These are phyloP conservation scores for Malus hybrid DNA, from an alignment of 331 rosid genomes.

Conservation along the genomic window DNA sequence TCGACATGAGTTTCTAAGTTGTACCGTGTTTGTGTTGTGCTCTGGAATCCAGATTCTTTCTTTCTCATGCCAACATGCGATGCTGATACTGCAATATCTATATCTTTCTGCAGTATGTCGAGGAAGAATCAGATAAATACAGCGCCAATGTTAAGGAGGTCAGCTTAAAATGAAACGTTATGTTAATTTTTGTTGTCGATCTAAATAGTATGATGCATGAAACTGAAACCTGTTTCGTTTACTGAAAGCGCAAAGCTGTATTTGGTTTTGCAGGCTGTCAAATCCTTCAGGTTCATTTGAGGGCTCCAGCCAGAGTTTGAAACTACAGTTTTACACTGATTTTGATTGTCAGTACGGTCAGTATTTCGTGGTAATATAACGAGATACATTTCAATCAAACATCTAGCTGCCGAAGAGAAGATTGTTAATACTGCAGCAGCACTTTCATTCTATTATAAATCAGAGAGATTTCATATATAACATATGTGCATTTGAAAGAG, in stretches of 20 bases:
- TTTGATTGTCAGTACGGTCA: background rate
- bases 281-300: slow-evolving; percentile 64
- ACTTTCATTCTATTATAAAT: background rate
- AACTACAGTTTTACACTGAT: background rate
- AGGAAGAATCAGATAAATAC: slow-evolving; percentile 56
- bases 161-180: background rate
- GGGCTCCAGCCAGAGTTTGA: background rate
- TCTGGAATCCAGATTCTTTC: background rate
- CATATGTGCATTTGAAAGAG: background rate
- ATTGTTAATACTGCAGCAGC: background rate
- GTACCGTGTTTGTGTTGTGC: background rate
- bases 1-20: background rate
- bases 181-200: background rate
- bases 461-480: background rate
- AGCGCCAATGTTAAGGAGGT: slow-evolving; percentile 64
- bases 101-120: slow-evolving; percentile 42
- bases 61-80: background rate
- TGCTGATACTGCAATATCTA: slow-evolving; percentile 3
- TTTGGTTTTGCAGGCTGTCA: slow-evolving; percentile 61
- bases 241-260: background rate
- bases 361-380: background rate
- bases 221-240: background rate
- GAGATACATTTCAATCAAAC: background rate
- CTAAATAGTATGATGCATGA: background rate
- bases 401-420: background rate